These are phyloP conservation scores for Epichloe glyceriae DNA, from an alignment of 2,329 filamentous ascomycete genomes.

Conservation along the genomic window DNA sequence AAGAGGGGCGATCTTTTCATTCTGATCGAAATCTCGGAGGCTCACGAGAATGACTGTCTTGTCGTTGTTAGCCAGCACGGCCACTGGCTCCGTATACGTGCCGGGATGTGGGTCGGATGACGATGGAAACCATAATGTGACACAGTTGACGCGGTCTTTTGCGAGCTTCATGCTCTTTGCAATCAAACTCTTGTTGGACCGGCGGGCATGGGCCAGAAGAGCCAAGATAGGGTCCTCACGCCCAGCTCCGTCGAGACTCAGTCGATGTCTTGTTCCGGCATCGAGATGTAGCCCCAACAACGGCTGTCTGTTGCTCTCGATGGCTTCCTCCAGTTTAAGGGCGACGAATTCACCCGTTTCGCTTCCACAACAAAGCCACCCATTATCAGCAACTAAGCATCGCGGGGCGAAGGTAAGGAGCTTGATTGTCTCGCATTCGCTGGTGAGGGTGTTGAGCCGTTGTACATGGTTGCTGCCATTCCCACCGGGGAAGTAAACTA, in stretches of 20 bases:
- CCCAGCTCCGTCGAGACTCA: constrained; percentile 22
- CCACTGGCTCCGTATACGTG: constrained; percentile 43
- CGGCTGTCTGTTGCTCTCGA: constrained; percentile 16
- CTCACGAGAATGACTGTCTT: constrained; percentile 76
- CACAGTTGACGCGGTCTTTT: constrained; percentile 51
- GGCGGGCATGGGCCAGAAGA: constrained; percentile 25
- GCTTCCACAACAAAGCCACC: constrained; percentile 85
- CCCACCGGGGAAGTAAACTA: constrained; percentile 76
- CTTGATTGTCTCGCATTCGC: constrained; percentile 60
- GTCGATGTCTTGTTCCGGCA: constrained; percentile 10
- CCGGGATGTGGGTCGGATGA: constrained; percentile 16
- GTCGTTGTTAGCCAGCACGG: constrained; percentile 80
- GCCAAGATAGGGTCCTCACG: constrained; percentile 21
- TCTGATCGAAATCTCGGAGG: constrained; percentile 43
- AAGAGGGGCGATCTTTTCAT: constrained; percentile 40
- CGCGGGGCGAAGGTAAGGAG: constrained; percentile 61
- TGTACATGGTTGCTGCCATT: constrained; percentile 52
- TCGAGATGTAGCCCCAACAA: constrained; percentile 11
- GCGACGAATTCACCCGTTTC: constrained; percentile 79
- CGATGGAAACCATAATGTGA: constrained; percentile 49
- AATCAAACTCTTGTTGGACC: constrained; percentile 30
- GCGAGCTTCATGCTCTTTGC: constrained; percentile 42
- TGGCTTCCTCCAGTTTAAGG: constrained; percentile 45
- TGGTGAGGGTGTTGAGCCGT: constrained; percentile 54
- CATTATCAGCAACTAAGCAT: constrained; percentile 74